phyloP scores from a whole-genome alignment of 1,139 yeast species.

The Candida dubliniensis region DNA sequence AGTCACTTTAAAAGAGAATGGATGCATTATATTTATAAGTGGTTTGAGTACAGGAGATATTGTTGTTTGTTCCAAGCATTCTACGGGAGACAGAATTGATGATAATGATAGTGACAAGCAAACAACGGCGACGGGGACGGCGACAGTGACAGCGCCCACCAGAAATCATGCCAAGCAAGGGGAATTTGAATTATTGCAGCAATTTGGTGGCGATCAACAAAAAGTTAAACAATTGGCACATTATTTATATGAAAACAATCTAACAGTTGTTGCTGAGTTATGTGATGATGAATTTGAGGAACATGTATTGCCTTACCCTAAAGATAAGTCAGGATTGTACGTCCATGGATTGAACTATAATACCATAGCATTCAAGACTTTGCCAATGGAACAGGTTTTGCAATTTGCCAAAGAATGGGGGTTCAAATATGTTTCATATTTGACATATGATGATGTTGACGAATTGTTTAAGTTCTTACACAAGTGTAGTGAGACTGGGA shows the following conservation, averaged over 20 bases:
- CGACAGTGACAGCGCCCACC: constrained; percentile 13
- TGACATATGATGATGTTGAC: constrained; percentile 36
- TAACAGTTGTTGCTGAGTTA: constrained; percentile 88
- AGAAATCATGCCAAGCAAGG: constrained; percentile 81
- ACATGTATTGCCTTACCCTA: constrained; percentile 77
- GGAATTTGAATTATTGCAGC: constrained; percentile 54
- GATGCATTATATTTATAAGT: constrained; percentile 84
- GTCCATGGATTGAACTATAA: constrained; percentile 86
- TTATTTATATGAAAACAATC: constrained; percentile 47
- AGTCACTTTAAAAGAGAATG: constrained; percentile 85
- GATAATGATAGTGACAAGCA: constrained; percentile 24
- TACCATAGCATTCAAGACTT: constrained; percentile 60
- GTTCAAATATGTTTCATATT: constrained; percentile 55
- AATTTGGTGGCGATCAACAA: constrained; percentile 33
- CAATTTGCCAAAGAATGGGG: constrained; percentile 71
- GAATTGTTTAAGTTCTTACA: constrained; percentile 54
- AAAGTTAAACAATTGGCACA: constrained; percentile 54
- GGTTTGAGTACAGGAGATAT: constrained; percentile 73
- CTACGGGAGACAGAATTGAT: constrained; percentile 65
- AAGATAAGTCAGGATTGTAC: constrained; percentile 74
- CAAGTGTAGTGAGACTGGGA: constrained; percentile 63
- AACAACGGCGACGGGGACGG: too few relatives aligned
- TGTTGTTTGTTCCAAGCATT: constrained; percentile 85
- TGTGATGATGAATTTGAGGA: constrained; percentile 96
- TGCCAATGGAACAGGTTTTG: constrained; percentile 58